Evolutionary conservation across 2,329 filamentous ascomycete genomes (phyloP).

Genomic region (Penicillium griseofulvum): DNA sequence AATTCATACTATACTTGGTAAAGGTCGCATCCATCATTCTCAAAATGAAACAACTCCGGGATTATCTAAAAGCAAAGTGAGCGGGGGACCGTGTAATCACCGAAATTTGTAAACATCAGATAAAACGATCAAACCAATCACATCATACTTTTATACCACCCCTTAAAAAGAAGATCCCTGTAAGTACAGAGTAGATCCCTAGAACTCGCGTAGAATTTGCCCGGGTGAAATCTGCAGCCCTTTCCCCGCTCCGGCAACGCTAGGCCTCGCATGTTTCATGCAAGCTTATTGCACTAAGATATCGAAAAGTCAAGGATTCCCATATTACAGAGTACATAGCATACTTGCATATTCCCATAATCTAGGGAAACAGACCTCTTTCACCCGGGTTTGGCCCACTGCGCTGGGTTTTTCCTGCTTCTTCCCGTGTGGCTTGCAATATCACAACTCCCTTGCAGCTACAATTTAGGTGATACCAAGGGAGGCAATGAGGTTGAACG

Average conservation of each 20-base stretch:
- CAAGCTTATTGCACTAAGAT: neutral
- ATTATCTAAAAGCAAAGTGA: neutral
- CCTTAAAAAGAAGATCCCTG: neutral
- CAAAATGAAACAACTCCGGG: neutral
- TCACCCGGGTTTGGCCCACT: neutral
- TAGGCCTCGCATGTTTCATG: neutral
- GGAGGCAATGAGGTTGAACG: neutral
- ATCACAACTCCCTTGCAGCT: slow-evolving; percentile 6
- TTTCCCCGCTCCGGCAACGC: neutral
- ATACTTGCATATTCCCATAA: neutral
- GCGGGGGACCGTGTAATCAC: neutral
- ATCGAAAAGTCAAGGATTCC: no score
- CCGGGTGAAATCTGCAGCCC: neutral
- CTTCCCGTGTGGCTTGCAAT: neutral
- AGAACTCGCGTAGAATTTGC: neutral
- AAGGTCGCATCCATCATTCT: neutral
- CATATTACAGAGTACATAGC: no score
- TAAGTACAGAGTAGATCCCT: neutral
- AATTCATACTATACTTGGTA: neutral
- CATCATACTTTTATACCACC: neutral
- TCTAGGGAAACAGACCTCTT: neutral
- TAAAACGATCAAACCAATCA: neutral
- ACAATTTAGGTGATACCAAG: neutral
- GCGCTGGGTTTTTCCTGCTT: neutral
- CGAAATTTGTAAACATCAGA: neutral